Evolutionary conservation across 2,329 filamentous ascomycete genomes (phyloP), one percentile per base, ranked within the genome.

Genomic region (Thielaviopsis ethacetica): DNA sequence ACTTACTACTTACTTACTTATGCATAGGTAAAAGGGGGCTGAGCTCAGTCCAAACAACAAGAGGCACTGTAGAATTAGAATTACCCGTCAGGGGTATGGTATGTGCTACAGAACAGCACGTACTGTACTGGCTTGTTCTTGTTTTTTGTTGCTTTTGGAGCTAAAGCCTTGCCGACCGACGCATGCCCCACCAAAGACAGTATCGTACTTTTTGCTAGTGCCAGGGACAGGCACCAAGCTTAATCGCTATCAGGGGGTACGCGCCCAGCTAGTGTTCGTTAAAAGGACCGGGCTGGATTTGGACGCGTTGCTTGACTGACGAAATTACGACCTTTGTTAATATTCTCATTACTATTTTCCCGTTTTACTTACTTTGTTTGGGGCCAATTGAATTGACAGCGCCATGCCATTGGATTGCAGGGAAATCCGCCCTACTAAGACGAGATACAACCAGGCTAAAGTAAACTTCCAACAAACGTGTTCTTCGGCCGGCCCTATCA

Each of bases 1-100:
- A n/a, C n/a, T n/a, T n/a, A n/a, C n/a, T n/a, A n/a, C n/a, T n/a
- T n/a, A n/a, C 15, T 44, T 3, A 54, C 17, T 7, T 54, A 52
- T 55, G 53, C 53, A 55, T 38, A 44, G 41, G 53, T 55, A 55
- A 55, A 55, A 41, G 53, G 53, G 30, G 53, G 53, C 27, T 55
- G 30, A 41, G 53, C 9, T 21, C 53, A 44, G 34, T 10, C 21
- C 30, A 55, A 41, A 41, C 26, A 55, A 44, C 24, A 56, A 44
- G n/a, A 49, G 19, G 9, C 21, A 22, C 27, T 30, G 38, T 34
- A 19, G 47, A 21, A 27, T 17, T 56, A 56, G 6, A 34, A 34
- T 34, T 34, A 50, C 22, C 38, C 13, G 38, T 44, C 38, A 44
- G 38, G 38, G 38, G 38, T 44, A 34, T 12, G 38, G 38, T 44